Evolutionary conservation across 2,329 filamentous ascomycete genomes (phyloP), one percentile per base, ranked within the genome.

Genomic region (Aspergillus calidoustus): DNA sequence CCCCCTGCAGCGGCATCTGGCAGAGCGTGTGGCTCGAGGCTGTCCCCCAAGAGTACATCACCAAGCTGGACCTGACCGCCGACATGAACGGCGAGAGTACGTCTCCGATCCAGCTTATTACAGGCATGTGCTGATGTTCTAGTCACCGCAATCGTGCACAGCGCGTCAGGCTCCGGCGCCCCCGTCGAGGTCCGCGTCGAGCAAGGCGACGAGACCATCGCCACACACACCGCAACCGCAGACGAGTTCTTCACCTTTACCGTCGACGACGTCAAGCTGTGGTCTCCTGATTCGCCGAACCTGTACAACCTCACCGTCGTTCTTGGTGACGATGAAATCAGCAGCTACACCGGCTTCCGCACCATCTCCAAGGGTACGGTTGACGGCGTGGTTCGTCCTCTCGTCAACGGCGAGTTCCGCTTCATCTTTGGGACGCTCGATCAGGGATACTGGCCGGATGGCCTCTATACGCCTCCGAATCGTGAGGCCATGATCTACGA

Each of bases 1-100:
- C 86, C 0, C 86, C 89, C 0, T 91, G 89, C 71, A 89, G 87
- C 38, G 89, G 89, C 5, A 91, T 92, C 65, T 92, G 89, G 89
- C 89, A 91, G 71, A 83, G 83, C 19, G 89, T 91, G 0, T 92
- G 89, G 89, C 77, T 92, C 2, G 86, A 90, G 71, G 81, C 84
- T n/a, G 87, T 84, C 0, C 86, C 89, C 0, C 64, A 76, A 0
- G 81, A 84, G 54, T 79, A 87, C 66, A 84, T 91, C 58, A 84
- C 83, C 0, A 79, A 83, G 46, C 75, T 91, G 2, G 85, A 90
- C 64, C 69, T 91, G 17, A 74, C 81, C 28, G 89, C 87, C 0
- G 82, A 82, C 64, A 84, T 84, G 77, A 66, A 86, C 53, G 86
- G 86, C 17, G 72, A 80, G 62, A 79, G 84, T 82, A 69, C 69